Percentiles rank a stretch among this genome's conserved stretches.
phyloP scores from a whole-genome alignment of 305 asterid genomes.

The Plantago lanceolata region DNA sequence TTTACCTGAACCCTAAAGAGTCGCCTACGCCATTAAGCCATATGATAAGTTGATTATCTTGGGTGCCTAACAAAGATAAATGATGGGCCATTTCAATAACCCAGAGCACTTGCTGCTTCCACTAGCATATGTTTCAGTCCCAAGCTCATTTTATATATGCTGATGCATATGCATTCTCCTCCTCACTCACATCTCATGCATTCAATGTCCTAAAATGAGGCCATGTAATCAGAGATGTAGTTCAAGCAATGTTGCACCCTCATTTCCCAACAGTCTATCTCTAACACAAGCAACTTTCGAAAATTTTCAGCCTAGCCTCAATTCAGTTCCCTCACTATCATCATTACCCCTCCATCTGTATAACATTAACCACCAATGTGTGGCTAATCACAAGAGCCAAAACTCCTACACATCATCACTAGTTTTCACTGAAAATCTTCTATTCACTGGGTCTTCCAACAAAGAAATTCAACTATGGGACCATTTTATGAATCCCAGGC shows the following conservation, averaged over 20 bases:
- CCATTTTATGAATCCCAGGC: slow-evolving; percentile 9
- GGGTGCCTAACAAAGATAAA: background rate
- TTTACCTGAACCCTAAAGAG: background rate
- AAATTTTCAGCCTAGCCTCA: slow-evolving; percentile 27
- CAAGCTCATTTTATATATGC: slow-evolving; percentile 9
- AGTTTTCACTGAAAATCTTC: slow-evolving; percentile 42
- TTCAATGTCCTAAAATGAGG: slow-evolving; percentile 30
- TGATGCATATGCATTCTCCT: slow-evolving; percentile 8
- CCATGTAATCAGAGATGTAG: slow-evolving; percentile 38
- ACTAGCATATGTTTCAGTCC: background rate
- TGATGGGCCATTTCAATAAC: background rate
- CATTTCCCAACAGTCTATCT: slow-evolving; percentile 12
- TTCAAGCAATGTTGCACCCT: slow-evolving; percentile 31
- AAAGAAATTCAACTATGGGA: slow-evolving; percentile 43
- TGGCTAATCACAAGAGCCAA: slow-evolving; percentile 42
- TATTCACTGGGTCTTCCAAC: slow-evolving; percentile 60
- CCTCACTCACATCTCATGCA: slow-evolving; percentile 17
- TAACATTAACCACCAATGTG: slow-evolving; percentile 38
- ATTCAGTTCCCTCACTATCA: slow-evolving; percentile 29
- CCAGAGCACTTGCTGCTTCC: background rate
- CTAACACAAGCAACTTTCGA: slow-evolving; percentile 21
- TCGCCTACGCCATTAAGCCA: background rate
- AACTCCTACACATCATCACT: slow-evolving; percentile 63
- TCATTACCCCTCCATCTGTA: slow-evolving; percentile 28
- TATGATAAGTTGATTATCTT: background rate